Evolutionary conservation across 1,139 yeast species (phyloP).

Genomic region (Geotrichum aggregatum): DNA sequence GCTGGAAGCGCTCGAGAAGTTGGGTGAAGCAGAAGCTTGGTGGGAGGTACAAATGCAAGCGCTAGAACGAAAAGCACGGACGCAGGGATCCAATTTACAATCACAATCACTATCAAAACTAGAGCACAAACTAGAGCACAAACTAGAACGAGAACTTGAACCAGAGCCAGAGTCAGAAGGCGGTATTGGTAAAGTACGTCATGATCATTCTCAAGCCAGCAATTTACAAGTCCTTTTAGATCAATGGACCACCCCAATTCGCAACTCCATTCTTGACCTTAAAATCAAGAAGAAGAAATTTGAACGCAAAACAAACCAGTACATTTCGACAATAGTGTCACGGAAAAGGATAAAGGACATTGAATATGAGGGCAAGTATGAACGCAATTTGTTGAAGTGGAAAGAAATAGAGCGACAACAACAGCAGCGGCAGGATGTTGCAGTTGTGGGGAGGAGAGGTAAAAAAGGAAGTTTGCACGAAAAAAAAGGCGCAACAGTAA

Average conservation of each 20-base stretch:
- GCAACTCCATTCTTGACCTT: neutral
- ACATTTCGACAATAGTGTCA: constrained; percentile 4
- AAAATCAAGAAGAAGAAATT: neutral
- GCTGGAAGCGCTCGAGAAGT: constrained; percentile 10
- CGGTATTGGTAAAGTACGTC: too few species aligned
- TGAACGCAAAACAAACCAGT: constrained; percentile 3
- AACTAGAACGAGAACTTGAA: too few species aligned
- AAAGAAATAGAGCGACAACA: neutral
- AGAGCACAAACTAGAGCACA: too few species aligned
- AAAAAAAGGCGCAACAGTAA: neutral
- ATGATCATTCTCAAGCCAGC: too few species aligned
- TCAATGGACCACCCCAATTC: constrained; percentile 14
- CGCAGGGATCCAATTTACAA: too few species aligned
- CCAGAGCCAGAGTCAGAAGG: too few species aligned
- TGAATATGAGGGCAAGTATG: constrained; percentile 4
- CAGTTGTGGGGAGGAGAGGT: too few species aligned
- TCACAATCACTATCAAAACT: too few species aligned
- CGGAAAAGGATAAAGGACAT: constrained; percentile 13
- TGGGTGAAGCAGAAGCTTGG: constrained; percentile 13
- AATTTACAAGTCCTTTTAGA: too few species aligned
- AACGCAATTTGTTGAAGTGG: constrained; percentile 12
- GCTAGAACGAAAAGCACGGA: too few species aligned
- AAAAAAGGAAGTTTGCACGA: too few species aligned
- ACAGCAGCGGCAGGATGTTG: too few species aligned
- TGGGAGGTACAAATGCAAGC: constrained; percentile 15